Evolutionary conservation across 768 basidiomycete species (phyloP).

Genomic region (Kockovaella imperatae): DNA sequence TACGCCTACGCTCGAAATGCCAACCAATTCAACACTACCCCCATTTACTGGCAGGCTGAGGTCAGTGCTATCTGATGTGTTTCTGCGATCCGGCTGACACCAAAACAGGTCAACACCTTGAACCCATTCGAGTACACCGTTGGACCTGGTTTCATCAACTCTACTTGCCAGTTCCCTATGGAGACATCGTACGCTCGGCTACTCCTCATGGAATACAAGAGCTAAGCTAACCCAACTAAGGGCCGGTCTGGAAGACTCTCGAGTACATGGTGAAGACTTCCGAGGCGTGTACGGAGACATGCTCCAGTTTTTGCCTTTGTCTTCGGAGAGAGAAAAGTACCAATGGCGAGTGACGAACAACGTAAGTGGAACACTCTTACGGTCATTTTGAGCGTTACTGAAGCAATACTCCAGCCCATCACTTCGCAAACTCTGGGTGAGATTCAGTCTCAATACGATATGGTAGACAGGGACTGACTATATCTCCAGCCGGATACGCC

Average conservation of each 20-base stretch:
- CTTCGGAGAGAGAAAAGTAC: slow-evolving; percentile 16
- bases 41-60: slow-evolving; percentile 19
- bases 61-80: slow-evolving; percentile 1
- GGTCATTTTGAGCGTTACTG: not conserved
- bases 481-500: slow-evolving; percentile 17
- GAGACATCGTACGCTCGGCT: not conserved
- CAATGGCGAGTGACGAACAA: slow-evolving; percentile 28
- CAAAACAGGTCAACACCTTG: slow-evolving; percentile 5
- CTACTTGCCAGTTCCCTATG: slow-evolving; percentile 11
- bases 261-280: slow-evolving; percentile 22
- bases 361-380: slow-evolving; percentile 7
- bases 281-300: slow-evolving; percentile 23
- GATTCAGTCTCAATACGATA: not conserved
- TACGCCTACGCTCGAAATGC: slow-evolving; percentile 12
- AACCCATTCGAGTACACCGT: slow-evolving; percentile 21
- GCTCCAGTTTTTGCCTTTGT: slow-evolving; percentile 21
- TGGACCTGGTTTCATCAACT: slow-evolving; percentile 17
- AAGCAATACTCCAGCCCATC: slow-evolving; percentile 6
- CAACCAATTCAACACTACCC: slow-evolving; percentile 5
- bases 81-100: not conserved
- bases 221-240: slow-evolving; percentile 3
- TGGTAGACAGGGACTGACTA: not conserved
- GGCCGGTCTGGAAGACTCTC: slow-evolving; percentile 16
- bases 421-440: slow-evolving; percentile 20
- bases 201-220: too few relatives aligned